Base-by-base conservation (phyloP, 441 rosid species). In the Omphalea diandra region DNA sequence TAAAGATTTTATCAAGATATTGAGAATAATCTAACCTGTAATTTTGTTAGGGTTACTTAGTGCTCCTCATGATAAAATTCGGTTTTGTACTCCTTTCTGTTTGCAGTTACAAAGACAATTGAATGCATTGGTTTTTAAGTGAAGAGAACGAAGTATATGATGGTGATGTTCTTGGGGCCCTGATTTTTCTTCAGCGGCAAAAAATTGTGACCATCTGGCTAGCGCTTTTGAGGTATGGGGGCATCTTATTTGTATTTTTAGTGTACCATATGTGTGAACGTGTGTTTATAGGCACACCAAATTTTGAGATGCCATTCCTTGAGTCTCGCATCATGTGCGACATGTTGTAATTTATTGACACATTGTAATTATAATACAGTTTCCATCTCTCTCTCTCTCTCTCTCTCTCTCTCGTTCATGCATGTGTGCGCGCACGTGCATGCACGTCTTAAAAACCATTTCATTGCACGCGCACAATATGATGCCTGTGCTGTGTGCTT, bases 71-170 rank as follows among this genome's bases (percentile, higher is more conserved):
- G n/a, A n/a, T n/a, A n/a, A n/a, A n/a, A n/a, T n/a, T n/a, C n/a
- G n/a, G n/a, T n/a, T n/a, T n/a, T n/a, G n/a, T 18, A n/a, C 18
- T 68, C 29, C 32, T 43, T 36, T 63, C 12, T 20, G 1, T 54
- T 38, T 80, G 86, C 90, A 92, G 97, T 67, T 92, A 63, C 91
- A 88, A 78, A 83, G 76, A 68, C 88, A 84, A 75, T 71, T 92
- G 81, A 83, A 83, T 65, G 77, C 81, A 67, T 65, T 78, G 74
- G 65, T 75, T 67, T 76, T 59, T 22, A 82, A 75, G 77, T 77
- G 75, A 80, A 71, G 79, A 70, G 73, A 80, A 80, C 54, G 68
- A 81, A 58, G 70, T 75, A 7, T 54, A 32, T 60, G n/a, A n/a
- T 44, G 64, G 12, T 3, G 12, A 43, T 27, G 35, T 0, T 15